phyloP scores from a whole-genome alignment of 768 basidiomycete genomes.

The Boletus huronensis region DNA sequence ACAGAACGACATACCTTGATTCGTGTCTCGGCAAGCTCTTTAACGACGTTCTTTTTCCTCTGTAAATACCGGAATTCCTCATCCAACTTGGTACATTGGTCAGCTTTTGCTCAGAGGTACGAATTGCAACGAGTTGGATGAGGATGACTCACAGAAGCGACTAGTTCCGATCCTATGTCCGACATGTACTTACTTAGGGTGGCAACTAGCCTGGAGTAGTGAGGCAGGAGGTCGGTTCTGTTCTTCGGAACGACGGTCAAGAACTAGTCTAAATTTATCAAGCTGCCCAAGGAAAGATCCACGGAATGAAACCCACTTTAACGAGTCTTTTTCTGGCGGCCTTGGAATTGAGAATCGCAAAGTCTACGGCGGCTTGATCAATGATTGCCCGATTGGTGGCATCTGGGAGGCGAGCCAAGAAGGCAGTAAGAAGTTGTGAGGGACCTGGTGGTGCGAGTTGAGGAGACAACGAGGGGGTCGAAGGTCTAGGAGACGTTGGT shows the following conservation, averaged over 20 bases:
- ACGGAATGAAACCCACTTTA: conserved; percentile 50
- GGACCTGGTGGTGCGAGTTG: conserved; percentile 84
- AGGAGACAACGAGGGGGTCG: conserved; percentile 59
- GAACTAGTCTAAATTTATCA: conserved; percentile 46
- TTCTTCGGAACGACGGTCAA: conserved; percentile 82
- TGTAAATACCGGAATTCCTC: conserved; percentile 97
- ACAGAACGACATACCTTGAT: conserved; percentile 56
- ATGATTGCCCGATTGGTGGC: conserved; percentile 87
- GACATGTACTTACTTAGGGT: conserved; percentile 92
- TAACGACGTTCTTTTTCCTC: conserved; percentile 87
- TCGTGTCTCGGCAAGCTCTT: conserved; percentile 82
- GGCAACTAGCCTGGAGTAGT: conserved; percentile 87
- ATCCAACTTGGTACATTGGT: conserved; percentile 60
- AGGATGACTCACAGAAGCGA: conserved; percentile 63
- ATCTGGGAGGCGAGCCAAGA: conserved; percentile 89
- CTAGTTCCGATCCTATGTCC: conserved; percentile 81
- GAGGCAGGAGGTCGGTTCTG: conserved; percentile 85
- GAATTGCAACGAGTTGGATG: background rate
- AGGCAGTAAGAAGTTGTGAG: conserved; percentile 85
- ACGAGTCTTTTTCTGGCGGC: conserved; percentile 89
- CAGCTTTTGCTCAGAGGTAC: background rate
- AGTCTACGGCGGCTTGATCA: conserved; percentile 93
- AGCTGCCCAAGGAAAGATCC: conserved; percentile 1
- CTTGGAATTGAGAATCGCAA: conserved; percentile 95
- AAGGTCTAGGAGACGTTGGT: conserved; percentile 62